These are phyloP conservation scores for Ophiostoma sp. DNA, from an alignment of 2,329 filamentous ascomycete genomes.

Conservation along the genomic window DNA sequence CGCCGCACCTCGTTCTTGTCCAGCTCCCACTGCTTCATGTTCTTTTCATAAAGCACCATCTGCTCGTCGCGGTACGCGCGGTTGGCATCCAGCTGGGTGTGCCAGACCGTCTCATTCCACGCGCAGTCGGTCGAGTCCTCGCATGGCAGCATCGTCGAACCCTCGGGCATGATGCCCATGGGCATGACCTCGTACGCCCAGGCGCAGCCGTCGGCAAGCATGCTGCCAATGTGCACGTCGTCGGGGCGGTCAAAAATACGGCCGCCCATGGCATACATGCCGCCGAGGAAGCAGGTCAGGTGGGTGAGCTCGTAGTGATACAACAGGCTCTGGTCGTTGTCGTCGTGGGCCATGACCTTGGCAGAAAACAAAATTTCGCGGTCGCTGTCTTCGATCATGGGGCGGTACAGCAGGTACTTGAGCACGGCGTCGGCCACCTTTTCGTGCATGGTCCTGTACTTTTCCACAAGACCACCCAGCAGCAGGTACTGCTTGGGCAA, in stretches of 20 bases:
- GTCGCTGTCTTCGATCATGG: conserved; percentile 57
- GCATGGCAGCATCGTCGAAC: conserved; percentile 47
- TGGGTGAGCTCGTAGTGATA: conserved; percentile 59
- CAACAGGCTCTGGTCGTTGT: conserved; percentile 36
- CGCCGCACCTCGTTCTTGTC: conserved; percentile 46
- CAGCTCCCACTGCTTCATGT: conserved; percentile 41
- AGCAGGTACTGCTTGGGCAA: conserved; percentile 69
- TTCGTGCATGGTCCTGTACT: conserved; percentile 69
- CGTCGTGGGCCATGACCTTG: conserved; percentile 47
- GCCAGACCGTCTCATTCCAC: conserved; percentile 45
- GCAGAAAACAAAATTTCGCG: conserved; percentile 71
- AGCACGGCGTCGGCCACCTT: conserved; percentile 62
- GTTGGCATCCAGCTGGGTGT: conserved; percentile 42
- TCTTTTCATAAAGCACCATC: conserved; percentile 40
- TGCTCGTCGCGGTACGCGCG: conserved; percentile 41
- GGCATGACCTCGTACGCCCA: conserved; percentile 61
- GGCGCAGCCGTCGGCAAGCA: conserved; percentile 62
- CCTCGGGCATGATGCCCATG: conserved; percentile 62
- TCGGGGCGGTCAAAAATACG: conserved; percentile 55
- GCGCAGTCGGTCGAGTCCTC: conserved; percentile 42
- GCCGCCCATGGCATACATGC: conserved; percentile 63
- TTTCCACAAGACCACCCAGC: conserved; percentile 65
- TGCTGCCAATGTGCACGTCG: conserved; percentile 58
- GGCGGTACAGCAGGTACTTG: conserved; percentile 69
- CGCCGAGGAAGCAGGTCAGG: conserved; percentile 63